Base-by-base conservation (phyloP, 1,284 basidiomycete species). In the Malassezia vespertilionis region DNA sequence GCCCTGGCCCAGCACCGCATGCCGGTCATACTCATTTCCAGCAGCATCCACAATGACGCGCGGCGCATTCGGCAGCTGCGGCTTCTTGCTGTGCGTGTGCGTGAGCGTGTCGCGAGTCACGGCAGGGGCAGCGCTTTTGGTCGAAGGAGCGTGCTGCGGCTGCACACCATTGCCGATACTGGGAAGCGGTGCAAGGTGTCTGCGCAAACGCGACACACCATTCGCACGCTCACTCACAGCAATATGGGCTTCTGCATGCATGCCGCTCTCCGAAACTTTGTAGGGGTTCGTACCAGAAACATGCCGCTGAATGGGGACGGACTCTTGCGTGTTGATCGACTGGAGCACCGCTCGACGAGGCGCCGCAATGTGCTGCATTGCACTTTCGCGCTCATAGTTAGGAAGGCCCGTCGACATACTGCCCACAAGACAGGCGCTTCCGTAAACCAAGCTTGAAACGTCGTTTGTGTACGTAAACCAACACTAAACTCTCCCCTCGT, bases 1-100 rank as follows among this genome's bases (percentile, higher is more conserved):
- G 23, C 73, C 73, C 66, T 74, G 49, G 20, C 65, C 65, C 8
- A 68, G 54, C 20, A 68, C 47, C 9, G 53, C 50, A 20, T 63
- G 63, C 7, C 60, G 56, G 40, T 53, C 52, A 41, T 59, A 68
- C 22, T 47, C 40, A 11, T 53, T 42, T 5, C 58, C 58, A 34
- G 61, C 53, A 0, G 59, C 55, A 23, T 68, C 65, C 31, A 61
- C 54, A 40, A 68, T 65, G 44, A 61, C 53, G 21, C 48, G 54
- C 5, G 65, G 65, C 27, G 65, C 61, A 34, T 55, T 58, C 21
- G 63, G 65, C 14, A 68, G 56, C 11, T 54, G 44, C 5, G 65
- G 57, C 38, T 65, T 68, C 53, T 62, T 60, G 26, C 44, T 48
- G 22, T 22, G 28, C 6, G 10, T 5, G 15, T 44, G 47, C 31